Base-by-base conservation (phyloP, 2,329 filamentous ascomycete genomes). In the Didymella glomerata region DNA sequence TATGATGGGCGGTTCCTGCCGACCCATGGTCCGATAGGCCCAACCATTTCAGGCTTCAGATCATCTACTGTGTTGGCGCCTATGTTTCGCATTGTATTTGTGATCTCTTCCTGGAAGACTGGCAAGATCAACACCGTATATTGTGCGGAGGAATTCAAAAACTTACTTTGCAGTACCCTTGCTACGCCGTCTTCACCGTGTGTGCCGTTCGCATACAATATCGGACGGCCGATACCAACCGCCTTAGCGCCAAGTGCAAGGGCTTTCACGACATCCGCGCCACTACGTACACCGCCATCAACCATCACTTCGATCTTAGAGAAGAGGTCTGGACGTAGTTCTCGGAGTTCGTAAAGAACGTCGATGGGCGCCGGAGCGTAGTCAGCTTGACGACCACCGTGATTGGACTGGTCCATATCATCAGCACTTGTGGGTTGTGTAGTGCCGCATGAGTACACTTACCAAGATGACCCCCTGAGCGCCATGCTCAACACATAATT, bases 51-150 rank as follows among this genome's bases (percentile, higher is more conserved):
- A 2, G 51, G 51, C 8, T 41, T 54, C 42, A 54, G 5, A 8
- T 54, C 51, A 3, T 28, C 22, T 4, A 54, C 51, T 24, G 32
- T 48, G 6, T 54, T 54, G 11, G 51, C 51, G 32, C 51, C 51
- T 32, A 54, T 54, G 27, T 54, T 54, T 7, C 51, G 42, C 51
- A 54, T 54, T 10, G 51, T 54, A 9, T 54, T 54, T 3, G 51
- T 54, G 18, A 54, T 54, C 42, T 54, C 51, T 25, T 54, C 51
- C 8, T 54, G 51, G n/a, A 54, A 54, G 34, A 54, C 51, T 32
- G 4, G 6, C n/a, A 6, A 6, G 11, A 44, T 53, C 32, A 53
- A 42, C 42, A 22, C 11, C 24, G 34, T 18, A 10, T 18, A 2
- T 34, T 5, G 10, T 7, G 9, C 3, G 2, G 9, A 4, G 13